These are phyloP conservation scores for Yamadazyma atlantica DNA, from an alignment of 1,139 yeast genomes.

Conservation along the genomic window DNA sequence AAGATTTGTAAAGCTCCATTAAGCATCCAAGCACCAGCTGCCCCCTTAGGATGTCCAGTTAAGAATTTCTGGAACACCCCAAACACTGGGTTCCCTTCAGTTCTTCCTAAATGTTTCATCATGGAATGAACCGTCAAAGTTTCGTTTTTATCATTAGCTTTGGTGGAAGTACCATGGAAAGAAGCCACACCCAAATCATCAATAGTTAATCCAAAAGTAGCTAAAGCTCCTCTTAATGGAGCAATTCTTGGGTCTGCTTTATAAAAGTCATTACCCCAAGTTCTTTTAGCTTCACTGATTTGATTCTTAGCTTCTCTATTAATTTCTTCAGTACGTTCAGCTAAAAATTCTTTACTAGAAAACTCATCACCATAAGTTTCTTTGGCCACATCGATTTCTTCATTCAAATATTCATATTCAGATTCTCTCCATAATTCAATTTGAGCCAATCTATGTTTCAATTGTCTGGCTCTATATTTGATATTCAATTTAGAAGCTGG, in stretches of 20 bases:
- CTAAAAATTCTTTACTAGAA: constrained; percentile 54
- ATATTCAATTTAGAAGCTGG: constrained; percentile 82
- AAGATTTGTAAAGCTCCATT: constrained; percentile 96
- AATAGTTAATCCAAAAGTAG: constrained; percentile 85
- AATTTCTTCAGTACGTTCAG: constrained; percentile 87
- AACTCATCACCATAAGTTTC: constrained; percentile 64
- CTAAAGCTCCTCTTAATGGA: constrained; percentile 95
- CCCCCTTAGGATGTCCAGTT: constrained; percentile 99
- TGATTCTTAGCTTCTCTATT: constrained; percentile 84
- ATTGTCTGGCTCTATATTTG: constrained; percentile 92
- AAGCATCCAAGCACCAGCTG: constrained; percentile 99
- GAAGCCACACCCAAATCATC: constrained; percentile 97
- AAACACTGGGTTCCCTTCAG: constrained; percentile 95
- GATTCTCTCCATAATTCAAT: constrained; percentile 82
- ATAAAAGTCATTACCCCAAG: constrained; percentile 96
- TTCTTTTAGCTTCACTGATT: constrained; percentile 83
- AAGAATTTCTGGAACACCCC: constrained; percentile 99
- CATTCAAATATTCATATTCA: constrained; percentile 59
- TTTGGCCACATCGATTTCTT: constrained; percentile 56
- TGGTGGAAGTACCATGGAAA: constrained; percentile 99
- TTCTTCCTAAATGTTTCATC: constrained; percentile 94
- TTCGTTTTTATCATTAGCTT: constrained; percentile 98
- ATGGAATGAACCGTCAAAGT: constrained; percentile 84
- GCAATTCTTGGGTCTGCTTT: constrained; percentile 90
- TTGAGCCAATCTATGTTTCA: constrained; percentile 74